Base-by-base conservation (phyloP, 441 rosid species). In the Arabidopsis lyrata region DNA sequence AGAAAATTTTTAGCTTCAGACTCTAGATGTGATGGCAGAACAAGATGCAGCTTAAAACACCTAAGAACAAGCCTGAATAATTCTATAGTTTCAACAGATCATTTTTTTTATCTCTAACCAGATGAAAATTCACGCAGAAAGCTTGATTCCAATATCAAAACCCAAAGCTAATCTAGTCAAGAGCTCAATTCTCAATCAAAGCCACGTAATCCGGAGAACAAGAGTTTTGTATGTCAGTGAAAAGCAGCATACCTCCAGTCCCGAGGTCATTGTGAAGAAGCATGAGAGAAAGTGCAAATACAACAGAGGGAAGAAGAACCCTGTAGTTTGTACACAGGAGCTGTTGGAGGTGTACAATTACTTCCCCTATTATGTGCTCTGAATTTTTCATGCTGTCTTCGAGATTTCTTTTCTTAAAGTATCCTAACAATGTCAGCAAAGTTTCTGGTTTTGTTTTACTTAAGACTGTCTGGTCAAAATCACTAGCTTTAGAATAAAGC, bases 301-400 rank as follows among this genome's bases (percentile, higher is more conserved):
- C 84, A 77, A 77, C 88, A 41, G 99, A 91, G 42, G 93, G 80
- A 61, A 87, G 85, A 62, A 81, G 36, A 61, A 42, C 73, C 65
- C 66, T 42, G 64, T 82, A 77, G 59, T 79, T 74, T 65, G 67
- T 70, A 44, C 88, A 84, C 61, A 86, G 80, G 81, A 78, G 81
- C 74, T 90, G 92, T 53, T 85, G 92, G 63, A 95, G 95, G 76
- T 84, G 66, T 64, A 88, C 61, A 54, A 92, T 83, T 57, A 82
- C 73, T 13, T 72, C 83, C 36, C 88, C 90, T 79, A 95, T 42
- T 45, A 77, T 29, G 68, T 85, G 85, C 75, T 77, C 83, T 24
- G 77, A 76, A 31, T 75, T 75, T 71, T 61, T 71, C 71, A n/a
- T 32, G 38, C 57, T 61, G 63, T 77, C 81, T 77, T 70, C 77